Evolutionary conservation across 495 filamentous ascomycete genomes (phyloP), one percentile per base, ranked within the genome.

Genomic region (Hypoxylon cercidicola): DNA sequence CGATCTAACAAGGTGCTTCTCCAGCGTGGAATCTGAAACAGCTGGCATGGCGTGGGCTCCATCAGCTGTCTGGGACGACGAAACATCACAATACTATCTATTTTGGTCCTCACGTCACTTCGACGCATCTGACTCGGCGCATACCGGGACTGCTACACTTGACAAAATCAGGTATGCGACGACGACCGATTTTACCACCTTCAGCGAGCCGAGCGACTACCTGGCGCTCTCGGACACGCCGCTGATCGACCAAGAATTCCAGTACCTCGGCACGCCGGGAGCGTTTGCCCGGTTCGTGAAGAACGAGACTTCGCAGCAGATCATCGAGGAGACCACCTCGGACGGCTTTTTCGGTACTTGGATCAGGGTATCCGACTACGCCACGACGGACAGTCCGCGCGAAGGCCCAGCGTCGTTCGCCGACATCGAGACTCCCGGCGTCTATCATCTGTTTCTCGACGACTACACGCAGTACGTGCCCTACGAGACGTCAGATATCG

Each of bases 21-120:
- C 49, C 20, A 72, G 64, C 7, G 64, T 78, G 0, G 77, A 79
- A 61, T 35, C 39, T 4, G 61, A 66, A 1, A 75, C 69, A n/a
- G 76, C 76, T 15, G 76, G 76, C 3, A 78, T 78, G 76, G 76
- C 72, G 0, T 77, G 76, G 75, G 75, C 76, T 0, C 76, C 76
- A 12, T 72, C 69, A 12, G 76, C 75, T 0, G 69, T 78, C n/a
- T 78, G 75, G 75, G 72, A 78, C 18, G 59, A 70, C 12, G 59
- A 45, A 3, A 65, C 60, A 12, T 66, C 63, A 3, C 69, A 75
- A 45, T 78, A 77, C 40, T 71, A 77, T 21, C 56, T 78, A 15
- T 74, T 76, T 45, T 77, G 76, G 76, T 60, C 76, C 0, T 71
- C 67, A 9, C 63, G 68, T 4, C 69, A 59, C 7, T 76, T 70